These are phyloP conservation scores for Raddia guianensis DNA, from an alignment of 176 grass and related monocot genomes.

Conservation along the genomic window DNA sequence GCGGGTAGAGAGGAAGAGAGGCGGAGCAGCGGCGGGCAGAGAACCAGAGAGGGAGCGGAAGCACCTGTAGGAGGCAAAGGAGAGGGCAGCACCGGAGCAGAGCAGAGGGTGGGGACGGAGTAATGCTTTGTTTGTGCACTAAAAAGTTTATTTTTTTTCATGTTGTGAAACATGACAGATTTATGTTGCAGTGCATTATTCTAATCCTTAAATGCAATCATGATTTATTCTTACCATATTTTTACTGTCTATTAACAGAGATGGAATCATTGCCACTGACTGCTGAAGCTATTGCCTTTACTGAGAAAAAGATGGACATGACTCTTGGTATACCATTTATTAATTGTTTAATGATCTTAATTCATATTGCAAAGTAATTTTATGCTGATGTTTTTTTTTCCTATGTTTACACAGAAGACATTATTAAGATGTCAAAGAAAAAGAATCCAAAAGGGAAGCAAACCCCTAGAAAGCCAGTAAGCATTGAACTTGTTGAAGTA, in stretches of 20 bases:
- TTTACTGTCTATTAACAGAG: conserved; percentile 30
- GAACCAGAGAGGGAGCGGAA: no score
- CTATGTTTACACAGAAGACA: conserved; percentile 63
- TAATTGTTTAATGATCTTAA: conserved; percentile 15
- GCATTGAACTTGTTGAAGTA: conserved; percentile 28
- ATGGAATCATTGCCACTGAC: conserved; percentile 73
- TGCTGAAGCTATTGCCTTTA: conserved; percentile 77
- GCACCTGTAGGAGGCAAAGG: no score
- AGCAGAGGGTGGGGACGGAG: no score
- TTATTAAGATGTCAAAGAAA: conserved; percentile 99
- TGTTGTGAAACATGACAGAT: neutral
- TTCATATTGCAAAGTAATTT: conserved; percentile 10
- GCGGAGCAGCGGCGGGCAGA: no score
- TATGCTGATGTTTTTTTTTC: conserved; percentile 18
- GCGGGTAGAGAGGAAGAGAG: no score
- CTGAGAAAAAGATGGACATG: conserved; percentile 99
- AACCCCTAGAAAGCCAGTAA: conserved; percentile 68
- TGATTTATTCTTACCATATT: neutral
- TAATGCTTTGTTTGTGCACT: neutral
- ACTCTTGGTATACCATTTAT: conserved; percentile 64
- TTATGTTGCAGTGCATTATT: neutral
- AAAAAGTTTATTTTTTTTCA: neutral
- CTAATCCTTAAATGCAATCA: neutral
- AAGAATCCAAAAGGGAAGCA: conserved; percentile 64
- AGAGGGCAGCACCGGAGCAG: no score